Base-by-base conservation (phyloP, 2,329 filamentous ascomycete species). In the Colletotrichum phormii region DNA sequence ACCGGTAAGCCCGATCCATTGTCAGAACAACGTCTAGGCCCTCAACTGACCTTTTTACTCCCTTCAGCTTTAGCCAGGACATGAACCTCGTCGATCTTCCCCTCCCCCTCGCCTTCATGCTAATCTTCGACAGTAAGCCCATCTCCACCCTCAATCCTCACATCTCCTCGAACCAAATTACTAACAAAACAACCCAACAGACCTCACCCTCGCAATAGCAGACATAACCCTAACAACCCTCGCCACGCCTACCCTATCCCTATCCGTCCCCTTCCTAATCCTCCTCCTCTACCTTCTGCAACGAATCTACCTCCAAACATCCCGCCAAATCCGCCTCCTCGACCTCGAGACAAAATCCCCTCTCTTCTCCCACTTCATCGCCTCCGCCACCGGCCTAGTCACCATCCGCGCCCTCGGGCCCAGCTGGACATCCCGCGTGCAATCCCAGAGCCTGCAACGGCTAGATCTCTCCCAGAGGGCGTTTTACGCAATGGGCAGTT, bases 401-500 rank as follows among this genome's bases (percentile, higher is more conserved):
- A 89, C 86, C 0, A 84, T 90, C 59, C 85, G 89, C 15, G 87
- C 89, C 2, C 90, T 90, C 73, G 84, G 84, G 18, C 18, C 15
- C 3, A 18, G 7, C 8, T 90, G 88, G 88, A 81, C 85, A 42
- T 75, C 79, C 3, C 76, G 78, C 5, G 82, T 85, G 64, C 79
- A 84, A 15, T 76, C 84, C 37, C 83, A 83, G 74, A 89, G 88
- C 69, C 78, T 86, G n/a, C 74, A 75, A 5, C 81, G 89, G 0
- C 80, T 91, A 1, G 87, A 91, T 74, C 79, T 79, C 8, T 89
- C 89, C 0, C 89, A 91, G 75, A 80, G 82, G 31, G 89, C 89
- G 0, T 89, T 87, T 67, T 91, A 92, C 75, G 81, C 89, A 0
- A 82, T 91, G 15, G 87, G 84, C 61, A 85, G 86, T 37, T 84